Evolutionary conservation across 768 basidiomycete species (phyloP).

Genomic region (Naematelia encephala): DNA sequence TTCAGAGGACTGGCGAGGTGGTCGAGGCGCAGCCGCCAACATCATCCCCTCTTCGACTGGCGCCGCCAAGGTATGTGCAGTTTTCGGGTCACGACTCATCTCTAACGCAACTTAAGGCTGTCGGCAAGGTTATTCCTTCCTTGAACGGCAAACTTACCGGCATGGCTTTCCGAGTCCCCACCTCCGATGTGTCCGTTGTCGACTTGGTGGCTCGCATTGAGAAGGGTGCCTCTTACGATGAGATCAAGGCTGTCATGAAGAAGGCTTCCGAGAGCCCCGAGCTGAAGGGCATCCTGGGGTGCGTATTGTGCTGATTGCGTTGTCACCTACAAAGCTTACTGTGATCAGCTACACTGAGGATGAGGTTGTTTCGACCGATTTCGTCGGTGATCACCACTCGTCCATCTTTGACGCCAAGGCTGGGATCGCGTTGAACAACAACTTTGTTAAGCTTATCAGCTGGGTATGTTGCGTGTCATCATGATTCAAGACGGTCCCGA

Average conservation of each 20-base stretch:
- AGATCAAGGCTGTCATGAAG: conserved; percentile 84
- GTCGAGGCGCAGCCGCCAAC: conserved; percentile 89
- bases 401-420: conserved; percentile 92
- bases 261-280: conserved; percentile 67
- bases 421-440: conserved; percentile 84
- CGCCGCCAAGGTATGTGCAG: conserved; percentile 68
- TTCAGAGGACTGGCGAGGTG: conserved; percentile 51
- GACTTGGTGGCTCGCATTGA: conserved; percentile 91
- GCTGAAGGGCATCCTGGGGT: conserved; percentile 54
- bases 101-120: conserved; percentile 56
- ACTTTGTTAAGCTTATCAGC: conserved; percentile 92
- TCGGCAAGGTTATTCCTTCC: conserved; percentile 93
- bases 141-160: conserved; percentile 97
- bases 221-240: conserved; percentile 78
- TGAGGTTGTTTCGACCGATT: conserved; percentile 87
- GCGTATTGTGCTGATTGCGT: conserved; percentile 2
- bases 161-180: conserved; percentile 96
- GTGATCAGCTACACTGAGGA: conserved; percentile 85
- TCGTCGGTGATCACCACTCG: conserved; percentile 70
- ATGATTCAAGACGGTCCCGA: not conserved
- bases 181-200: conserved; percentile 93
- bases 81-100: not conserved
- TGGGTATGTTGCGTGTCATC: conserved; percentile 56
- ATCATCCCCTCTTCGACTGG: conserved; percentile 99
- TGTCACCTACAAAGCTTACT: conserved; percentile 40